These are phyloP conservation scores for Penicillium occitanis DNA, from an alignment of 2,329 filamentous ascomycete genomes.

Conservation along the genomic window DNA sequence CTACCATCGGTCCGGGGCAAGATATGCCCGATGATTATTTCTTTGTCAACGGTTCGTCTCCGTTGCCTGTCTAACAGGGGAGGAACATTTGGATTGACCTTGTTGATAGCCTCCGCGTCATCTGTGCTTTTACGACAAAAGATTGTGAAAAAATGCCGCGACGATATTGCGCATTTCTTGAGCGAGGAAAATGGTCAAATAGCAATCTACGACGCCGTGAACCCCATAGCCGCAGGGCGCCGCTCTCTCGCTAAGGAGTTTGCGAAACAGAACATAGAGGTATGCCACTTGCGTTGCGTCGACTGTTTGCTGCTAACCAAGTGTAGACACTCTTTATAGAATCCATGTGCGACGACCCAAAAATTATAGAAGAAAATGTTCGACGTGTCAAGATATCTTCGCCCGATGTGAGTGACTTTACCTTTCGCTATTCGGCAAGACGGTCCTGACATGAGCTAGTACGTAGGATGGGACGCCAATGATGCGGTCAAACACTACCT, in stretches of 20 bases:
- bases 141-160: conserved; percentile 94
- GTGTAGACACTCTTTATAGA: conserved; percentile 92
- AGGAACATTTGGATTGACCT: neutral
- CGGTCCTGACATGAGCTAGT: conserved; percentile 51
- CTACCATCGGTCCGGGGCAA: conserved; percentile 78
- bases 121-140: conserved; percentile 95
- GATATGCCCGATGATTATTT: conserved; percentile 97
- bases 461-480: conserved; percentile 85
- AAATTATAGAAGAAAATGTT: conserved; percentile 93
- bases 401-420: conserved; percentile 68
- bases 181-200: conserved; percentile 98
- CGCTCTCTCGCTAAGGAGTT: conserved; percentile 90
- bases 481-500: conserved; percentile 93
- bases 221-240: conserved; percentile 79
- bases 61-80: neutral
- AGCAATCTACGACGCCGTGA: conserved; percentile 97
- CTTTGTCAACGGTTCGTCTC: conserved; percentile 70
- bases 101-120: conserved; percentile 65
- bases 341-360: conserved; percentile 88
- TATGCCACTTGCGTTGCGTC: conserved; percentile 37
- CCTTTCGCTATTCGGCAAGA: conserved; percentile 13
- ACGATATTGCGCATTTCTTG: conserved; percentile 94
- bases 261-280: conserved; percentile 93
- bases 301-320: neutral
- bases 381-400: conserved; percentile 97